phyloP scores from a whole-genome alignment of 2,329 filamentous ascomycete genomes.

The Pseudocercospora eumusae region DNA sequence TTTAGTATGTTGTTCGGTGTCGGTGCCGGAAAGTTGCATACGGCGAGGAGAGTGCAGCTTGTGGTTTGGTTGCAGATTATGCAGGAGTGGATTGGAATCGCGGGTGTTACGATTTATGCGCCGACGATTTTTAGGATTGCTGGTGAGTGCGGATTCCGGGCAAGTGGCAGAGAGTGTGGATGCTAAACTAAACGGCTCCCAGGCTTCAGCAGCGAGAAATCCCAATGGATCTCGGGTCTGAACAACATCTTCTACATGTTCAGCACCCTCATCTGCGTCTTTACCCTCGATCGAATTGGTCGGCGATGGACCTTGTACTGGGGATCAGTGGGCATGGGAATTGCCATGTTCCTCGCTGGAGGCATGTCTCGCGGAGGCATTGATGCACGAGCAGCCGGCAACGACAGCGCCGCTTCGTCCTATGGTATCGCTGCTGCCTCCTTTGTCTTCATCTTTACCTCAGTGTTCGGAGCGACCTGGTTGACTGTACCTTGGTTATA shows the following conservation, averaged over 20 bases:
- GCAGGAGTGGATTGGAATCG: constrained; percentile 41
- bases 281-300: constrained; percentile 42
- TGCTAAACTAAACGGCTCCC: not conserved
- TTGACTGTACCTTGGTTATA: constrained; percentile 56
- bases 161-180: too few relatives aligned
- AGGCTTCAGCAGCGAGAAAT: constrained; percentile 40
- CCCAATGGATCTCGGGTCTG: constrained; percentile 46
- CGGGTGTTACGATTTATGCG: constrained; percentile 41
- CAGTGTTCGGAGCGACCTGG: constrained; percentile 65
- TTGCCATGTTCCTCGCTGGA: constrained; percentile 40
- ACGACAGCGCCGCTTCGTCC: constrained; percentile 27
- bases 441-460: constrained; percentile 71
- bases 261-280: constrained; percentile 41
- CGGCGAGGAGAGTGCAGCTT: constrained; percentile 41
- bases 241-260: constrained; percentile 44
- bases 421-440: constrained; percentile 59
- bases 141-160: not conserved
- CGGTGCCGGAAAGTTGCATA: constrained; percentile 39
- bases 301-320: constrained; percentile 40
- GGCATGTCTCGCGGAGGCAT: constrained; percentile 37
- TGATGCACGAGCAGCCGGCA: constrained; percentile 31
- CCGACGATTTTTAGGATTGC: constrained; percentile 41
- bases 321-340: constrained; percentile 40
- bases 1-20: constrained; percentile 40
- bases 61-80: constrained; percentile 46